Base-by-base conservation (phyloP, 345 rosid species). In the Nephelium lappaceum region DNA sequence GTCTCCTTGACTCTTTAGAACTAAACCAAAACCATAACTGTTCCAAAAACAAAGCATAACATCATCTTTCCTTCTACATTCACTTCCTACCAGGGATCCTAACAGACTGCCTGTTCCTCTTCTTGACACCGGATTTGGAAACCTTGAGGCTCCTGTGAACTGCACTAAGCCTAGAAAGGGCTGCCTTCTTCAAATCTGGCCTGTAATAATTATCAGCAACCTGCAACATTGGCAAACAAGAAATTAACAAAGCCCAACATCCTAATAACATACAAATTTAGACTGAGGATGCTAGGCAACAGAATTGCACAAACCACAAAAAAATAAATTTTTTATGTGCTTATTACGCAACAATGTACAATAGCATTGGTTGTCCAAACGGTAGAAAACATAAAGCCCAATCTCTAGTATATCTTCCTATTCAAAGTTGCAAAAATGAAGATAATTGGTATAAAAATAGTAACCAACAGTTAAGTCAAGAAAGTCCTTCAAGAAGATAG, bases 141-240 rank as follows among this genome's bases (percentile, higher is more conserved):
- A 91, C 93, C 83, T 83, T 91, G 38, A 89, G 89, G 67, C 97
- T 85, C 72, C 90, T 85, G 84, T 86, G 82, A 73, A 91, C 88
- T 10, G 45, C 93, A 38, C 90, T 88, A 49, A 92, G 86, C 75
- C 97, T 89, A 60, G 95, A 89, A 75, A 89, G 93, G 61, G 97
- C 92, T 62, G 92, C 93, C 60, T 85, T 91, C 82, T 85, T 91
- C 80, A 92, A 79, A 68, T 92, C 95, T 49, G 93, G 93, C 80
- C 93, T 82, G 90, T 92, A 92, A 83, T 87, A 73, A 77, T 89
- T 89, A 79, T 86, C 89, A n/a, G 83, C 92, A 24, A 91, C 97
- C 93, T 89, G 85, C 74, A 31, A 65, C 66, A 3, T 23, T 62
- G 6, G 57, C 15, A 73, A 41, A 55, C 5, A 21, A 61, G 47